A percentile compares a stretch with the other conserved stretches of the same genome.
Conservation (phyloP, 2,329 filamentous ascomycete species). For the Colletotrichum falcatum region DNA sequence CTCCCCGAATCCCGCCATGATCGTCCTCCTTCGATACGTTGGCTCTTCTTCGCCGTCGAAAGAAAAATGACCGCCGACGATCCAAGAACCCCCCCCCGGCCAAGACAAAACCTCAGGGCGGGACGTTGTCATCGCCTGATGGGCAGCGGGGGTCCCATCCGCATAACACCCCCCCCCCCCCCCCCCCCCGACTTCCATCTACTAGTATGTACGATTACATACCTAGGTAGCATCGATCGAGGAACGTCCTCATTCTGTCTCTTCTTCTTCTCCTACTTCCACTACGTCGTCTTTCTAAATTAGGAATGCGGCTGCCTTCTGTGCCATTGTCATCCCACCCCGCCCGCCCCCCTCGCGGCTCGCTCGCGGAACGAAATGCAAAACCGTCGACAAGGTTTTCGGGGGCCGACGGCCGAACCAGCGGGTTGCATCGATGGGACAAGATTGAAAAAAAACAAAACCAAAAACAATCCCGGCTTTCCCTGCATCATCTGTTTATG, state of each 20-base stretch:
- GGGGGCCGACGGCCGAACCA: constrained; percentile 16
- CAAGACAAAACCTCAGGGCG: neutral
- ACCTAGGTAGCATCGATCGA: too few relatives aligned
- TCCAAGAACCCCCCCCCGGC: neutral
- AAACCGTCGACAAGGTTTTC: constrained; percentile 12
- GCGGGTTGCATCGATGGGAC: neutral
- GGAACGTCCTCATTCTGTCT: too few relatives aligned
- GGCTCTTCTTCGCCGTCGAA: neutral
- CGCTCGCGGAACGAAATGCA: neutral
- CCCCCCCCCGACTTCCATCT: neutral
- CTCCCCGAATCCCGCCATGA: neutral
- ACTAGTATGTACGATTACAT: too few relatives aligned
- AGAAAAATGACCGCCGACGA: neutral
- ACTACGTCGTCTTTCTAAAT: constrained; percentile 17
- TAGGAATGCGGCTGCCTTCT: constrained; percentile 5
- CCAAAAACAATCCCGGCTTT: neutral
- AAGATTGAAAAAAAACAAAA: too few relatives aligned
- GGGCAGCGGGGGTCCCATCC: neutral
- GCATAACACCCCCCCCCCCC: too few relatives aligned
- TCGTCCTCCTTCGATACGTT: neutral
- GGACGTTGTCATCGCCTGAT: constrained; percentile 17
- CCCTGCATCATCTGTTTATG: neutral
- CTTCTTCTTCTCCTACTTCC: neutral
- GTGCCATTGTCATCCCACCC: neutral
- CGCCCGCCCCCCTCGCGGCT: neutral